Conservation (phyloP, 2,329 filamentous ascomycete species). For the Corinectria fuckeliana region DNA sequence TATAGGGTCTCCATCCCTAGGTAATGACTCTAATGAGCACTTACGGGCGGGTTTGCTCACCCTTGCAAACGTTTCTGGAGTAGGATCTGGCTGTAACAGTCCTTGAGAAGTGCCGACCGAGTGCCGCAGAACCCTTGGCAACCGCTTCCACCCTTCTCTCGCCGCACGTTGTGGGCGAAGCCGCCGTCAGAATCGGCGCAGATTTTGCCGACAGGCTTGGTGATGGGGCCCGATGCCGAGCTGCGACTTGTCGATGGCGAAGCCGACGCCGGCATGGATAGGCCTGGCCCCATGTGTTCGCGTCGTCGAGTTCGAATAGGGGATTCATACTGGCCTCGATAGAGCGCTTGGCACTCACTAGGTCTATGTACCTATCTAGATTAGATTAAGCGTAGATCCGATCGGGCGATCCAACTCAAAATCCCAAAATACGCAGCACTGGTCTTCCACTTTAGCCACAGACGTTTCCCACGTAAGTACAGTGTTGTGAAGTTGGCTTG, state of each 20-base stretch:
- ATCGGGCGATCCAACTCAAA: too few species aligned
- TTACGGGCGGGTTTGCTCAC: not conserved
- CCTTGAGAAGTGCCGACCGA: not conserved
- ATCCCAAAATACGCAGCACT: too few species aligned
- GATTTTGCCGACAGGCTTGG: slow-evolving; percentile 37
- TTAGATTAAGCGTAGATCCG: too few species aligned
- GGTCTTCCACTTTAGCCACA: too few species aligned
- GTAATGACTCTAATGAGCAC: too few species aligned
- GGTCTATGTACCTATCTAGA: too few species aligned
- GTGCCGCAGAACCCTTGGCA: slow-evolving; percentile 17
- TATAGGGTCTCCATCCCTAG: not conserved
- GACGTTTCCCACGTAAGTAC: too few species aligned
- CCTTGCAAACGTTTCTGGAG: not conserved
- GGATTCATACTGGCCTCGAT: too few species aligned
- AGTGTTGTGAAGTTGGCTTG: too few species aligned
- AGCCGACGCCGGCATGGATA: not conserved
- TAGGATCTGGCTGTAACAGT: not conserved
- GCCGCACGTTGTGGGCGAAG: slow-evolving; percentile 41
- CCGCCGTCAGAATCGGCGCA: slow-evolving; percentile 39
- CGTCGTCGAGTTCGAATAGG: too few species aligned
- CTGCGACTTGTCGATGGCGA: slow-evolving; percentile 44
- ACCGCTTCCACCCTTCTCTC: slow-evolving; percentile 22
- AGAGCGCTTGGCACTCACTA: too few species aligned
- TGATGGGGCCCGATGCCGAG: slow-evolving; percentile 44
- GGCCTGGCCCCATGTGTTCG: too few species aligned